phyloP scores from a whole-genome alignment of 345 rosid genomes.

The Cardamine chenopodiifolia region DNA sequence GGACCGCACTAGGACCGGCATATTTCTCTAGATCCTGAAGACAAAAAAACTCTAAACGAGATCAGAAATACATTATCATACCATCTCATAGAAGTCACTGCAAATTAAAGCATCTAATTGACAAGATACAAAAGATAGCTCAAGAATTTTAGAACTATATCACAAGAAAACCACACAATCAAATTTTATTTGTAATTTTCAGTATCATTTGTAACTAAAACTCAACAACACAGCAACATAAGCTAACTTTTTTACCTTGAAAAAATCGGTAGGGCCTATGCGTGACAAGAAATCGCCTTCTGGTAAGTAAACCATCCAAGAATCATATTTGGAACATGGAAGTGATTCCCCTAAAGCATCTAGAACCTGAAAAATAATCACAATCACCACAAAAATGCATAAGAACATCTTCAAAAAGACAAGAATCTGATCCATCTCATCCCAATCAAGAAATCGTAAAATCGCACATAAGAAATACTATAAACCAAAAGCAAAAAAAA shows the following conservation, averaged over 20 bases:
- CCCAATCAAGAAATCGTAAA: not conserved
- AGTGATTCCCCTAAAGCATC: constrained; percentile 89
- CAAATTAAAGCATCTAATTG: not conserved
- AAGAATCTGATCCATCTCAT: not conserved
- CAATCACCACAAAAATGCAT: constrained; percentile 15
- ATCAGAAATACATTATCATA: not conserved
- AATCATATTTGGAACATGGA: constrained; percentile 82
- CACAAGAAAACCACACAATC: not conserved
- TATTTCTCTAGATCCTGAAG: constrained; percentile 80
- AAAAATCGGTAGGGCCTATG: constrained; percentile 91
- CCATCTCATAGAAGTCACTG: not conserved
- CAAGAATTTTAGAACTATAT: not conserved
- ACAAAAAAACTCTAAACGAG: not conserved
- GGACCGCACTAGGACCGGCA: constrained; percentile 74
- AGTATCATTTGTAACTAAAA: not conserved
- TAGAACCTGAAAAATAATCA: constrained; percentile 58
- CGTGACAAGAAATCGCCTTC: constrained; percentile 91
- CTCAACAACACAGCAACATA: not conserved
- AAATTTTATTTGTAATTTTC: not conserved
- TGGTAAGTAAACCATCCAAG: constrained; percentile 96
- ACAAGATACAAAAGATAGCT: not conserved
- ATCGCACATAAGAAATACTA: not conserved
- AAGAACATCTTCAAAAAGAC: constrained; percentile 5
- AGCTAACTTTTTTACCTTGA: constrained; percentile 56
- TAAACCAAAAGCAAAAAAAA: not conserved